Evolutionary conservation across 441 rosid genomes (phyloP).

Genomic region (Gossypium gossypioides): DNA sequence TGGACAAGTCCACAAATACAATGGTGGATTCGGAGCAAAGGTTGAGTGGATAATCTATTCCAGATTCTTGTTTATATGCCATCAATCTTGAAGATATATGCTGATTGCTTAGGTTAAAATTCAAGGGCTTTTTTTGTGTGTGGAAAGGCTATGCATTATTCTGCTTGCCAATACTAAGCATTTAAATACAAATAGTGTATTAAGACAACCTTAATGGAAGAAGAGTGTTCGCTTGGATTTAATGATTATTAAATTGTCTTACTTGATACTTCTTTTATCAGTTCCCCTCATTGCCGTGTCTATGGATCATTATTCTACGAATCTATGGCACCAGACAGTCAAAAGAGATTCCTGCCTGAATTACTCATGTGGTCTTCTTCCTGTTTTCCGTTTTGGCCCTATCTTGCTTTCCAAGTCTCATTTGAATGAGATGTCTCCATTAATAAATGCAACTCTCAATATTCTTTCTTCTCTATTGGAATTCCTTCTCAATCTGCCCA

Average conservation of each 20-base stretch:
- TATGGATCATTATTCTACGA: neutral
- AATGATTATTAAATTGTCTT: neutral
- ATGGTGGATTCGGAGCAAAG: neutral
- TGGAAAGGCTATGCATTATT: neutral
- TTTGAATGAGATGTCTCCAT: too few species aligned
- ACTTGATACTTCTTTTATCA: neutral
- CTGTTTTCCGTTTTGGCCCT: too few species aligned
- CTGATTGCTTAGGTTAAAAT: neutral
- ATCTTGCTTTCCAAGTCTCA: too few species aligned
- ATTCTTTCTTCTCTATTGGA: too few species aligned
- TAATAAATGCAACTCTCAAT: too few species aligned
- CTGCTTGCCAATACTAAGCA: neutral
- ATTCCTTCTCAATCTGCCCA: too few species aligned
- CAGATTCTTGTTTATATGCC: neutral
- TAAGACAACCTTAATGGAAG: neutral
- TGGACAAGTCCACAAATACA: neutral
- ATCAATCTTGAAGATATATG: neutral
- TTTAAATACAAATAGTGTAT: neutral
- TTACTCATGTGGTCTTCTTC: too few species aligned
- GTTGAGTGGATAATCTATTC: neutral
- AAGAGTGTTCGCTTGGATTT: neutral
- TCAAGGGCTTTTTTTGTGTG: neutral
- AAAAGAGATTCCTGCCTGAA: too few species aligned
- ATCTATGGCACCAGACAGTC: neutral
- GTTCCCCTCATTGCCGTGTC: neutral